Evolutionary conservation across 2,329 filamentous ascomycete genomes (phyloP).

Genomic region (Fusarium protoensiforme): DNA sequence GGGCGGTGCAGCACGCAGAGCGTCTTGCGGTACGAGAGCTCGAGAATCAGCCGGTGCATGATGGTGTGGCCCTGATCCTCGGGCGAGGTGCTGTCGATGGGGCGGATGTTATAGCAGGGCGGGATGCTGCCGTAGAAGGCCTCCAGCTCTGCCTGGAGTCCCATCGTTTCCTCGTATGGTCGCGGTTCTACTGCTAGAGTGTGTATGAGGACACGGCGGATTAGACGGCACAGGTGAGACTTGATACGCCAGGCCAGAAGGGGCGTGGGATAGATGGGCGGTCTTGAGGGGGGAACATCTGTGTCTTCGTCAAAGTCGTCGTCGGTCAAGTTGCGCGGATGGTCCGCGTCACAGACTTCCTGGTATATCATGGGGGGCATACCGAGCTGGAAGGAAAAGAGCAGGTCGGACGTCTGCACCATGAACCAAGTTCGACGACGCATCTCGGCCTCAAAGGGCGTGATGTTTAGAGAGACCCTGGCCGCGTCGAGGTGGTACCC

Average conservation of each 20-base stretch:
- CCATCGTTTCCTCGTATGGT: constrained; percentile 49
- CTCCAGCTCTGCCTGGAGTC: constrained; percentile 55
- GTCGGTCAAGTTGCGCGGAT: constrained; percentile 60
- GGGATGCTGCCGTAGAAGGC: constrained; percentile 52
- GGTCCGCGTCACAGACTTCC: constrained; percentile 58
- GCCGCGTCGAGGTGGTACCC: constrained; percentile 63
- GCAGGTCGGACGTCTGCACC: constrained; percentile 58
- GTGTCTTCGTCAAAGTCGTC: constrained; percentile 62
- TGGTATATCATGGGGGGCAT: constrained; percentile 62
- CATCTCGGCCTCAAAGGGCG: constrained; percentile 63
- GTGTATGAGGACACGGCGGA: constrained; percentile 56
- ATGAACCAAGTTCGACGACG: constrained; percentile 61
- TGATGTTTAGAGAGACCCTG: constrained; percentile 53
- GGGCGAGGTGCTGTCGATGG: constrained; percentile 56
- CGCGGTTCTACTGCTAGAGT: constrained; percentile 51
- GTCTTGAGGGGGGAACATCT: constrained; percentile 55
- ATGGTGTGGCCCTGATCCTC: constrained; percentile 57
- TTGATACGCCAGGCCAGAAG: constrained; percentile 57
- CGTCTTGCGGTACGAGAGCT: constrained; percentile 60
- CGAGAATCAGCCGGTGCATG: constrained; percentile 60
- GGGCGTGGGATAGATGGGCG: constrained; percentile 56
- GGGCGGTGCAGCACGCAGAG: constrained; percentile 62
- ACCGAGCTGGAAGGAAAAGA: constrained; percentile 64
- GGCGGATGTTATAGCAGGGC: constrained; percentile 52
- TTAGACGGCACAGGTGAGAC: constrained; percentile 54